Base-by-base conservation (phyloP, 441 rosid genomes). In the Breynia disticha region DNA sequence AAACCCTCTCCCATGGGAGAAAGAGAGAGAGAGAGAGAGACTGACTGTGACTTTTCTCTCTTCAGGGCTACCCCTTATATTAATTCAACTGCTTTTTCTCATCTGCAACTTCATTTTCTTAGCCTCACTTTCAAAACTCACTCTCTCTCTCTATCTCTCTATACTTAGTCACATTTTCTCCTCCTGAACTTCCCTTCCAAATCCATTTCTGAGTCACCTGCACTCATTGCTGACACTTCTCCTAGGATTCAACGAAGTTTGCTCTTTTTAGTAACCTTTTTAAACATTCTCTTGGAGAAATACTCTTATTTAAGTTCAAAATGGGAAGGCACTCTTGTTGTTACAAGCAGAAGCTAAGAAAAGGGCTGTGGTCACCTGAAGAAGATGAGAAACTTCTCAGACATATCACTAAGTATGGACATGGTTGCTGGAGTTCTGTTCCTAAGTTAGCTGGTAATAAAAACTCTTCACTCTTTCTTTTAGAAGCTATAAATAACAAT, bases 371-470 rank as follows among this genome's bases (percentile, higher is more conserved):
- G 97, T 89, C 97, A 19, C 97, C 95, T 35, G 97, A 89, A 48
- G 97, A 89, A 83, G 97, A 89, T 55, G 93, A 83, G 77, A 89
- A 84, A 56, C 95, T 89, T 63, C 77, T 86, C 18, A 75, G 72
- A 67, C 76, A 83, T 67, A 87, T 90, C 57, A 79, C 84, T 6
- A 83, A 74, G 62, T 78, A 69, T 45, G 97, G 97, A 16, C 95
- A 79, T 66, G 97, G 95, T 10, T 90, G 96, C 47, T 90, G 97
- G 97, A 87, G 97, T 72, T 82, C 95, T 60, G 97, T 90, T 59
- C 97, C 97, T 21, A 87, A 84, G 61, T 77, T 73, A 20, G 95
- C 97, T 12, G 97, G 97, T 86, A 69, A 28, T 28, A 9, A 28
- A 5, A 9, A 28, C 35, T 9, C 32, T 9, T 28, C 35, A 3